These are phyloP conservation scores for Ustilago loliicola DNA, from an alignment of 1,284 basidiomycete species.

Conservation along the genomic window DNA sequence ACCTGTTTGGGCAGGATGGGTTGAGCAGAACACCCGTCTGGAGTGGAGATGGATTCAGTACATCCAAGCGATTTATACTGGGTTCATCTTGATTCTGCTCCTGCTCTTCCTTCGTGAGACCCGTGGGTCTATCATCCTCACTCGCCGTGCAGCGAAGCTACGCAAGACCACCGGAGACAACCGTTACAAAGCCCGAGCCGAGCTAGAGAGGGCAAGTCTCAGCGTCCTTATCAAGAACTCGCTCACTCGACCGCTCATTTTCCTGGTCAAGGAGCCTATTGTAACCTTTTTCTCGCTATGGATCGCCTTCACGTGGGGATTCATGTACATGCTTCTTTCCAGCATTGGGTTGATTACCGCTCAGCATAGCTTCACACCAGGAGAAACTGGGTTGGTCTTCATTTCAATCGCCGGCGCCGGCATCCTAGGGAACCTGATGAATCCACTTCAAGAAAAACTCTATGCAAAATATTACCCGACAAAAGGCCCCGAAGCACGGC, in stretches of 20 bases:
- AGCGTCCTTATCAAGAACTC: conserved; percentile 77
- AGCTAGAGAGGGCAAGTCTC: conserved; percentile 77
- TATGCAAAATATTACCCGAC: conserved; percentile 37
- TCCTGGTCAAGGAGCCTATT: conserved; percentile 78
- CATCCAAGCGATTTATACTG: conserved; percentile 72
- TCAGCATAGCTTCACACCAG: conserved; percentile 77
- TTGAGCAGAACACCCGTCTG: conserved; percentile 77
- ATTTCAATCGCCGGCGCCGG: conserved; percentile 52
- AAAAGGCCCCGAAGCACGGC: conserved; percentile 72
- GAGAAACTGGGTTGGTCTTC: conserved; percentile 69
- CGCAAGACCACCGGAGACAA: conserved; percentile 74
- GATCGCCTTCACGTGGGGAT: conserved; percentile 77
- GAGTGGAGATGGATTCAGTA: conserved; percentile 87
- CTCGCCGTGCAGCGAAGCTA: conserved; percentile 68
- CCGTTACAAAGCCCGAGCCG: conserved; percentile 77
- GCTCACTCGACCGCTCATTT: conserved; percentile 77
- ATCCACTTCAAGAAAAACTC: conserved; percentile 71
- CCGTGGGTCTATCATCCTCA: conserved; percentile 72
- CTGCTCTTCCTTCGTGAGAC: conserved; percentile 67
- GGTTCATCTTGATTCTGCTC: conserved; percentile 47
- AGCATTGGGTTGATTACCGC: conserved; percentile 71
- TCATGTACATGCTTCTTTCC: conserved; percentile 77
- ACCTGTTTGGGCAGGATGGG: conserved; percentile 78
- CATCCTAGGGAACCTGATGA: conserved; percentile 78
- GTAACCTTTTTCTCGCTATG: conserved; percentile 74